Evolutionary conservation across 192 early-diverging fungal genomes (phyloP), one percentile per base, ranked within the genome.

Genomic region (Coemansia sp.): DNA sequence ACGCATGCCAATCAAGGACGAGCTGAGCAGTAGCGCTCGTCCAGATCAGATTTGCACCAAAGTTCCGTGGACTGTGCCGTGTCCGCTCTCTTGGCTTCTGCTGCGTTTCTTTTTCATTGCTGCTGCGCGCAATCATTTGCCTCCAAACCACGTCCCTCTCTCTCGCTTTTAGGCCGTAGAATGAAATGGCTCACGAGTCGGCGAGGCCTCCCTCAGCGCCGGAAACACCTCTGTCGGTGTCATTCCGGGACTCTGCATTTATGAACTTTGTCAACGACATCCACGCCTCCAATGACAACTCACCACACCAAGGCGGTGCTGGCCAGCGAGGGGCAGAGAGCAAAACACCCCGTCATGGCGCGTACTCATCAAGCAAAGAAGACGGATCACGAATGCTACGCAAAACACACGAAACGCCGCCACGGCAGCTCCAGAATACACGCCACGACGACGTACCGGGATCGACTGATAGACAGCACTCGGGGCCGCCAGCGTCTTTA

Each of bases 1-100:
- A n/a, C n/a, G n/a, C n/a, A n/a, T n/a, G n/a, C n/a, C n/a, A n/a
- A n/a, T n/a, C n/a, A n/a, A 24, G 22, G n/a, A 4, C 42, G 20
- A 19, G 24, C 7, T 43, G 24, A 14, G 24, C 10, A 51, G 84
- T 10, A 82, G 91, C 61, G 91, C 91, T 0, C 85, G 85, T 0
- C 77, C 80, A 1, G 71, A 81, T 45, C 47, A 27, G 27, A 29
- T 25, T 27, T 14, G 24, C 1, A 25, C 47, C 47, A 25, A 20
- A 51, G 47, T 51, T 51, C 24, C 24, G n/a, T 27, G 11, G 24
- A 15, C 24, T 25, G 2, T 29, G 24, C 12, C 5, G 24, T 47
- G 2, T 27, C 25, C 3, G 42, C 19, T 43, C 19, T 15, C n/a
- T 6, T 19, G 42, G 17, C 42, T 6, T 19, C 41, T 32, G 41